phyloP scores from a whole-genome alignment of 1,284 basidiomycete genomes.

The Limonomyces culmigenus region DNA sequence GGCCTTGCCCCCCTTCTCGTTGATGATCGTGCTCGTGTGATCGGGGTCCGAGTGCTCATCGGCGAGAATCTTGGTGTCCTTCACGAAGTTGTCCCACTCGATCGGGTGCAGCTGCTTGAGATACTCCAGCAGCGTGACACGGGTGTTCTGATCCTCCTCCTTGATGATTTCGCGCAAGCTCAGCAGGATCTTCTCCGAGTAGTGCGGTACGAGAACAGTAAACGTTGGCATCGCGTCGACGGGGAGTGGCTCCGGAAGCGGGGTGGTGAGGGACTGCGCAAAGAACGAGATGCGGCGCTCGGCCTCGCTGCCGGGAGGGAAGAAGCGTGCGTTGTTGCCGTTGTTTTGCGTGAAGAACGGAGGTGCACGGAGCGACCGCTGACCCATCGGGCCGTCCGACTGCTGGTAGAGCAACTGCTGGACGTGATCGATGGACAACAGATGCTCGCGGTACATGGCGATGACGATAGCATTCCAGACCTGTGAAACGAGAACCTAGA shows the following conservation, averaged over 20 bases:
- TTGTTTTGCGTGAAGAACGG: slow-evolving; percentile 91
- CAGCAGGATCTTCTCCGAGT: slow-evolving; percentile 91
- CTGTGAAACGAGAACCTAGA: slow-evolving; percentile 81
- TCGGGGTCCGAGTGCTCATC: slow-evolving; percentile 70
- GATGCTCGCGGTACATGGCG: slow-evolving; percentile 95
- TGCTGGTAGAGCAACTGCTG: slow-evolving; percentile 91
- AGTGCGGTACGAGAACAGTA: slow-evolving; percentile 91
- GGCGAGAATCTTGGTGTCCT: slow-evolving; percentile 98
- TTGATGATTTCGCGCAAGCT: slow-evolving; percentile 92
- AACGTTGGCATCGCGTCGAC: slow-evolving; percentile 97
- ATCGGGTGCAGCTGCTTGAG: slow-evolving; percentile 98
- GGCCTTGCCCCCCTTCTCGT: slow-evolving; percentile 67
- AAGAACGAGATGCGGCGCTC: slow-evolving; percentile 96
- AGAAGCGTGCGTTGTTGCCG: slow-evolving; percentile 69
- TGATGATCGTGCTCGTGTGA: slow-evolving; percentile 33
- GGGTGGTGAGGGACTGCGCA: slow-evolving; percentile 85
- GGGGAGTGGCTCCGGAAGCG: slow-evolving; percentile 82
- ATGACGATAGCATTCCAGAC: slow-evolving; percentile 98
- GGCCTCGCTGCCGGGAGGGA: slow-evolving; percentile 87
- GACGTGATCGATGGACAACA: slow-evolving; percentile 89
- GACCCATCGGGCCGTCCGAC: slow-evolving; percentile 73
- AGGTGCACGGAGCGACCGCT: slow-evolving; percentile 79
- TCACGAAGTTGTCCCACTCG: slow-evolving; percentile 99
- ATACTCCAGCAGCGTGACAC: slow-evolving; percentile 90
- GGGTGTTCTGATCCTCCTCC: slow-evolving; percentile 91